Evolutionary conservation across 2,329 filamentous ascomycete species (phyloP).

Genomic region (Fusarium sambucinum): DNA sequence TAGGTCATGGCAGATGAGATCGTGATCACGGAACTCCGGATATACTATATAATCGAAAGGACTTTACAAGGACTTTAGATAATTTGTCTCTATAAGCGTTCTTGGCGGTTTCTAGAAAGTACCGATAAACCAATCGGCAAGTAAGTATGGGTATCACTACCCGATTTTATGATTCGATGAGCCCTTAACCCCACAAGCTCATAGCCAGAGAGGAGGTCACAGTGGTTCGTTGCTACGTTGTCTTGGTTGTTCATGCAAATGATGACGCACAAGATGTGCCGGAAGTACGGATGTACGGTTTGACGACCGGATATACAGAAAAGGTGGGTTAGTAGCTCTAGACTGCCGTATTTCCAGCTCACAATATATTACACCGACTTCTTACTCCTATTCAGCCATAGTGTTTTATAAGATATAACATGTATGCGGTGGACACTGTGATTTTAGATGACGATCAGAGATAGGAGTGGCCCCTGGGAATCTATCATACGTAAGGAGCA

Average conservation of each 20-base stretch:
- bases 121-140: neutral
- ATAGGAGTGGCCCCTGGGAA: neutral
- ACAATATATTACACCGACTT: neutral
- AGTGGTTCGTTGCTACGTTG: neutral
- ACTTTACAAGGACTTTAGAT: neutral
- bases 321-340: neutral
- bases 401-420: neutral
- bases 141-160: neutral
- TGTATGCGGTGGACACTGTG: neutral
- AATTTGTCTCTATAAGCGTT: neutral
- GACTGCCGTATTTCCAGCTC: neutral
- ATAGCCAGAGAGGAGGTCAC: neutral
- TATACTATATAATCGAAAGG: neutral
- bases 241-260: neutral
- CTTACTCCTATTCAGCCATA: neutral
- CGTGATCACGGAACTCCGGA: neutral
- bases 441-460: neutral
- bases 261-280: neutral
- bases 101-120: neutral
- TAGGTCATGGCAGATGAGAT: neutral
- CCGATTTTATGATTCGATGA: neutral
- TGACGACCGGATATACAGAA: neutral
- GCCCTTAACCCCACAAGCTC: neutral
- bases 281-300: neutral
- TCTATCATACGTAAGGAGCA: fast-evolving